phyloP scores from a whole-genome alignment of 208 protist genomes.

The Acanthamoeba pearcei region DNA sequence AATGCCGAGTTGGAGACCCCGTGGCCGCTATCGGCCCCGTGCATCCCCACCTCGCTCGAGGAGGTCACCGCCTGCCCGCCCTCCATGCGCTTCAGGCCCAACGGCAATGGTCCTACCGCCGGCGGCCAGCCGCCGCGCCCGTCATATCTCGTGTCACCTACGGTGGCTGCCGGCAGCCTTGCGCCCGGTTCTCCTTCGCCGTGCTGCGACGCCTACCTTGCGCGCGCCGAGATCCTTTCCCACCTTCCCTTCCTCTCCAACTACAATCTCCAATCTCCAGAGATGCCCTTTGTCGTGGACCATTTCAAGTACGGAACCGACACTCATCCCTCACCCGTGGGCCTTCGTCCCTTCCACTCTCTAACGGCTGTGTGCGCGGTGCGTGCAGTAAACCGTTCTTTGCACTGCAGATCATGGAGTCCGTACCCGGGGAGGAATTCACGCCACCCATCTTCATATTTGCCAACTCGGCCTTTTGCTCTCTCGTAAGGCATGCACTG shows the following conservation, averaged over 20 bases:
- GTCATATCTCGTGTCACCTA: not conserved
- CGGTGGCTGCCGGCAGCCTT: not conserved
- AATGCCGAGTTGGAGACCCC: not conserved
- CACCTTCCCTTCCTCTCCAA: constrained; percentile 38
- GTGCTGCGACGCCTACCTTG: not conserved
- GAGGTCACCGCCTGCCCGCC: constrained; percentile 19
- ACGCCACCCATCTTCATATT: constrained; percentile 41
- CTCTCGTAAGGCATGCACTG: constrained; percentile 27
- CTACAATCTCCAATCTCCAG: constrained; percentile 17
- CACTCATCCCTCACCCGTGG: not conserved
- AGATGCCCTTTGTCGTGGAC: constrained; percentile 6
- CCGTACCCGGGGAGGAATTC: constrained; percentile 34
- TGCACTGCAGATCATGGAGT: constrained; percentile 58
- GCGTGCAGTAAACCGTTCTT: constrained; percentile 50
- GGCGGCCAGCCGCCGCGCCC: not conserved
- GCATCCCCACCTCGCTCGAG: not conserved
- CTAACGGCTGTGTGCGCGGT: no score
- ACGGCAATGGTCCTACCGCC: not conserved
- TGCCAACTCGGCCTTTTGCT: constrained; percentile 45
- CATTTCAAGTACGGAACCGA: not conserved
- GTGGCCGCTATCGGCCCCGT: not conserved
- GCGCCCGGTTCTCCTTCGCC: not conserved
- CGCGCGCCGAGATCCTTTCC: constrained; percentile 20
- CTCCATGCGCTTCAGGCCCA: not conserved
- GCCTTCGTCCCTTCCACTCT: not conserved